Base-by-base conservation (phyloP, 192 early-diverging fungal species). In the Entophlyctis luteolus region DNA sequence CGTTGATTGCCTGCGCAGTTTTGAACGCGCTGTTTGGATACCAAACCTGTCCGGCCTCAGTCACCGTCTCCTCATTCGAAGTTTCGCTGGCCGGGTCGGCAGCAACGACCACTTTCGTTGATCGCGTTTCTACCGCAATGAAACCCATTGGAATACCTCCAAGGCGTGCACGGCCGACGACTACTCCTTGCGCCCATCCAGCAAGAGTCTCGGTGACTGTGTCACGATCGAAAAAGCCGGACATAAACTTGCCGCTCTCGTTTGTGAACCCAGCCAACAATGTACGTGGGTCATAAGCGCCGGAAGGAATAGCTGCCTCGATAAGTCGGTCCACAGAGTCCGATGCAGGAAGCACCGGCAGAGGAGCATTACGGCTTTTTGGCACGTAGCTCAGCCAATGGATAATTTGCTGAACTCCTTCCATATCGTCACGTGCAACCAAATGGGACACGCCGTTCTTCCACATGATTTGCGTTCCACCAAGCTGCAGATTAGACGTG, bases 391-490 rank as follows among this genome's bases (percentile, higher is more conserved):
- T 82, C 45, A 99, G 76, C 96, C 96, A 99, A 75, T 90, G 87
- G 50, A 95, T 72, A 66, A 97, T 93, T 82, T 96, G 90, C 62
- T 80, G 75, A 55, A 99, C 91, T 69, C 93, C 95, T 56, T 88
- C 84, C 67, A 96, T 89, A 72, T 98, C 94, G 77, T 99, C 95
- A 63, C 94, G 86, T 27, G 93, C 95, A 2, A 93, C 93, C 75
- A 98, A 79, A 70, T 99, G 95, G 14, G 96, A 96, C 3, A 99
- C 92, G 60, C 96, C 96, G 81, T 99, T 99, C 81, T 91, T 91
- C 84, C 90, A 92, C 96, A 99, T 99, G 78, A 99, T 96, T 78
- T 95, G 94, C 27, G 95, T 97, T 48, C 96, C 96, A 57, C 96
- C 96, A 27, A 99, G 83, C 77, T 99, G 96, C 75, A 99, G 70